Evolutionary conservation across 495 filamentous ascomycete genomes (phyloP), one percentile per base, ranked within the genome.

Genomic region (Aspergillus sclerotioniger): DNA sequence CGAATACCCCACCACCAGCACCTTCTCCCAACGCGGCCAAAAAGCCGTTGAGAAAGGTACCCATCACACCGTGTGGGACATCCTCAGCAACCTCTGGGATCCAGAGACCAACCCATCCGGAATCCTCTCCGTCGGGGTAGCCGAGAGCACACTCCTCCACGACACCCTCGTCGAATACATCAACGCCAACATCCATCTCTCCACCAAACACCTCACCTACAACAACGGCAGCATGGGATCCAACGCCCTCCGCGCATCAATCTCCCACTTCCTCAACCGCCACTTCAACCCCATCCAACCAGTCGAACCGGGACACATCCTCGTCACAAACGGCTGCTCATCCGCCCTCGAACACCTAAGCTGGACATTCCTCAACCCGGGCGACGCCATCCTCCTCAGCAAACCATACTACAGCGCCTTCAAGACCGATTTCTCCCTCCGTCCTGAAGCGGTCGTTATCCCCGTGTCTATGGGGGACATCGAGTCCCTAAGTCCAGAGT

Each of bases 371-470:
- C 69, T 73, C 0, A 75, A 84, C 63, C 67, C 66, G 0, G 76
- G 77, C 0, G 80, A 86, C 47, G 76, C 74, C 0, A 75, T 85
- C 33, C 47, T 85, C 19, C 67, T 86, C 0, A 76, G 75, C 7
- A 60, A 65, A 12, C 82, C 82, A 6, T 76, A 74, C 49, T 86
- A 85, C 53, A 74, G 76, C 19, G 69, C 68, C 2, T 83, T 86
- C 51, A 70, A 72, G 7, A 64, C 60, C 0, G 65, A 68, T 56
- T 61, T 76, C 0, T 67, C 67, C 0, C 43, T 57, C 12, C 69
- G 64, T 2, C 57, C 60, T 6, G 70, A 73, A 17, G 60, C 76
- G 0, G 21, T 50, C 6, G 65, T 78, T 0, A 70, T 83, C 16
- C 70, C 72, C 7, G 79, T 82, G 0, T 62, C 62, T 7, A 78